Base-by-base conservation (phyloP, 108 stramenopile species). In the Cyclostephanos invisitatus region DNA sequence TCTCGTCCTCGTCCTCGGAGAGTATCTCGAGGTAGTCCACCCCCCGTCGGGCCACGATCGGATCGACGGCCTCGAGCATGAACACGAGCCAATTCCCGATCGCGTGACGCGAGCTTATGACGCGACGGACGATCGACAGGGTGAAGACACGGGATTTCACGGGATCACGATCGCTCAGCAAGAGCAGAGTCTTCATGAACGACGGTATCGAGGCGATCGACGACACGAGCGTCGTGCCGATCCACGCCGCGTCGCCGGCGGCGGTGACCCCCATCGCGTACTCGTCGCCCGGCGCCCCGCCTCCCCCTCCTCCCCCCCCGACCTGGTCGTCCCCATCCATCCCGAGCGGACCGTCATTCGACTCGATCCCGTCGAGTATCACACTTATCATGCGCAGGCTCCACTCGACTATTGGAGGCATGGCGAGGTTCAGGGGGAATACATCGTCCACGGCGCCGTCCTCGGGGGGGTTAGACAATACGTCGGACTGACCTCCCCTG, bases 61-160 rank as follows among this genome's bases (percentile, higher is more conserved):
- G 77, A 63, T 81, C 81, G 20, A 81, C 81, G 8, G 77, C 76
- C 46, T 81, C 81, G 40, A 81, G 81, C 81, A 81, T 77, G 70
- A 73, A 81, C n/a, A 81, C 81, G n/a, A 81, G 65, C 81, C 81
- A 81, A 22, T 81, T 78, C 15, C 81, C 81, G 48, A 81, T 67
- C 14, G 81, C 74, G n/a, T 77, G 67, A 18, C 67, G 67, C 15
- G 76, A 78, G 9, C 71, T 73, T 18, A 81, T 78, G 14, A 73
- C 77, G n/a, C 81, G 56, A 40, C 81, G 48, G 12, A 81, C 65
- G 15, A 78, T 63, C 25, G 72, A 67, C 35, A 77, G 53, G 47
- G 72, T 20, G 51, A 77, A 81, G 7, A 81, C 71, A 0, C 77
- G 58, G 3, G 76, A 61, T 53, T 78, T 81, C 64, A 66, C 77